Evolutionary conservation across 257 asterid genomes (phyloP), one percentile per base, ranked within the genome.

Genomic region (Lycium ferocissimum): DNA sequence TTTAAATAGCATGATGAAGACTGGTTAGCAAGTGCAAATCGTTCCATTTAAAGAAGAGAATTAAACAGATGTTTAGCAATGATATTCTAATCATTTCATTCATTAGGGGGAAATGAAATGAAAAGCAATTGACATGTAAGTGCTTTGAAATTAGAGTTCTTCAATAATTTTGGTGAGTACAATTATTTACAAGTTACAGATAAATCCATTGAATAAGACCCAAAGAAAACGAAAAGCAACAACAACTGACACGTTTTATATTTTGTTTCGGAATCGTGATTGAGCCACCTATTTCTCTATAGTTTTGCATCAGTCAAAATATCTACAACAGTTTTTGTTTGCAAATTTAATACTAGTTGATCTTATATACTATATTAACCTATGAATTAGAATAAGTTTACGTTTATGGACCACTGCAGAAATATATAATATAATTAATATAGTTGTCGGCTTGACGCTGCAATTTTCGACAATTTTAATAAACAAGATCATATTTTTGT

Each of bases 251-350:
- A 20, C 61, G 61, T 20, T 75, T 75, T 51, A 15, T 70, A 22
- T 49, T 75, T 49, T 75, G 43, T 49, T 22, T 13, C n/a, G 15
- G 1, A 49, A 75, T 49, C 3, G 11, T 22, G 10, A 75, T 49
- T 75, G 4, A 49, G 15, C 17, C 38, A 71, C 13, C 4, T 67
- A 33, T 2, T 1, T 14, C 5, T 17, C 0, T 15, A 17, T 59
- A 59, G 9, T 40, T 70, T 71, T 71, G 79, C 9, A 40, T 43
- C 79, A 71, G 26, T 69, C 78, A 69, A 38, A 69, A 69, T 69
- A 69, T 1, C 26, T 69, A 37, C 7, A 69, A 37, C 26, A 69
- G 76, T 69, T 17, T 14, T 17, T 67, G 4, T 35, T 11, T 2
- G 35, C 7, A 1, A 35, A 67, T 35, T 67, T 18, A 22, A 9